Conservation (phyloP, 2,329 filamentous ascomycete species). For the Colletotrichum endophyticum region DNA sequence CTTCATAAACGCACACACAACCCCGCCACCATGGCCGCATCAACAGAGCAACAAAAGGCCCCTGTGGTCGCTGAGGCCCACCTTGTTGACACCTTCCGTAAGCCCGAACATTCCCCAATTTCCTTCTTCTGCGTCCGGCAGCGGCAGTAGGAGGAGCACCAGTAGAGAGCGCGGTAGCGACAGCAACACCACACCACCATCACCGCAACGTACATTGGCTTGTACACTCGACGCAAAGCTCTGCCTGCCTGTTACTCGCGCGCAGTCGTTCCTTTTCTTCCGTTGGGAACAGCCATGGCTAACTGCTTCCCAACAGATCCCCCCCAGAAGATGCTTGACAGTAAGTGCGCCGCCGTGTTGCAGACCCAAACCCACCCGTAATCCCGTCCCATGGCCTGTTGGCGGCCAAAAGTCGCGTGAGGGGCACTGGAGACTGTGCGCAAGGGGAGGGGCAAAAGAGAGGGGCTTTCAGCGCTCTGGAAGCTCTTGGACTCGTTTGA, state of each 20-base stretch:
- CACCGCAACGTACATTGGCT: background rate
- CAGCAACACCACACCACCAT: background rate
- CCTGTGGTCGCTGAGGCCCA: slow-evolving; percentile 78
- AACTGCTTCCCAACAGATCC: slow-evolving; percentile 50
- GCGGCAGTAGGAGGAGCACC: background rate
- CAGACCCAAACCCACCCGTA: background rate
- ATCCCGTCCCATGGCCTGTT: background rate
- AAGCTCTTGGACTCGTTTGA: background rate
- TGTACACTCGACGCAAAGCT: background rate
- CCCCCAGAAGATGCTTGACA: slow-evolving; percentile 70
- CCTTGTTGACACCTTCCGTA: slow-evolving; percentile 75
- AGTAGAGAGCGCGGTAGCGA: background rate
- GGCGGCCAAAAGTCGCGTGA: slow-evolving; percentile 18
- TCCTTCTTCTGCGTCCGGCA: background rate
- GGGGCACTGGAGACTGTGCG: slow-evolving; percentile 15
- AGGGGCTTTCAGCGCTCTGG: slow-evolving; percentile 4
- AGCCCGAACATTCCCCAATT: slow-evolving; percentile 33
- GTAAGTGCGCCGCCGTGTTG: slow-evolving; percentile 49
- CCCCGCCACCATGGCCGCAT: slow-evolving; percentile 48
- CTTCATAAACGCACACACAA: slow-evolving; percentile 18
- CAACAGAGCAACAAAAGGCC: slow-evolving; percentile 42
- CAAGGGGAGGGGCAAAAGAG: background rate
- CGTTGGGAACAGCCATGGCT: slow-evolving; percentile 7
- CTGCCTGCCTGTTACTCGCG: background rate
- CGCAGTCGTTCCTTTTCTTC: background rate